Percentiles rank a stretch among this genome's conserved stretches.
These are phyloP conservation scores for Podila epicladia DNA, from an alignment of 192 early-diverging fungal species.

Conservation along the genomic window DNA sequence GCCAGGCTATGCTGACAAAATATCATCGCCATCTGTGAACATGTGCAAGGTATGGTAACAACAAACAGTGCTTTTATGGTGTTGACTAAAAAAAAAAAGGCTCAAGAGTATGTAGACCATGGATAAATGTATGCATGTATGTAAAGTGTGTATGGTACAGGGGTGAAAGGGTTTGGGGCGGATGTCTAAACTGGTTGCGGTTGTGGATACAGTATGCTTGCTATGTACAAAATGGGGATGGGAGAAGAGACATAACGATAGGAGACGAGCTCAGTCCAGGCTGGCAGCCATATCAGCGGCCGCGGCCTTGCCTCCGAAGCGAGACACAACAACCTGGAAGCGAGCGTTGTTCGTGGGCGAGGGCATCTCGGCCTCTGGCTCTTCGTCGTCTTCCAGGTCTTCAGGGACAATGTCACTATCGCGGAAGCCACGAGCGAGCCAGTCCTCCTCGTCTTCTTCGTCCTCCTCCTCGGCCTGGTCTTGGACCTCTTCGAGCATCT, in stretches of 20 bases:
- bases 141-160: too few species aligned
- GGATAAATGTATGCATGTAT: too few species aligned
- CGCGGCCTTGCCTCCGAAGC: slow-evolving; percentile 22
- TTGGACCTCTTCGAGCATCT: neutral
- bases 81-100: too few species aligned
- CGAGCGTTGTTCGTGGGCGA: neutral
- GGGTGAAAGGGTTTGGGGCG: too few species aligned
- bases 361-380: neutral
- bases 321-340: slow-evolving; percentile 1
- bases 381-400: neutral
- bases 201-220: neutral
- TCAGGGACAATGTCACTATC: neutral
- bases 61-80: too few species aligned
- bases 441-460: neutral
- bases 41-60: too few species aligned
- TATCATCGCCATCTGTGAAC: too few species aligned
- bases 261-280: neutral
- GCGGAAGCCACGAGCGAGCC: neutral
- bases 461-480: neutral
- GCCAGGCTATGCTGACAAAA: too few species aligned
- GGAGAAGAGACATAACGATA: neutral
- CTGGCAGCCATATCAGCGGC: slow-evolving; percentile 34
- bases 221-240: slow-evolving; percentile 11
- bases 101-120: too few species aligned
- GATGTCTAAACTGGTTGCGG: neutral